phyloP scores from a whole-genome alignment of 352 stramenopile species.

The Phytophthora rubi region DNA sequence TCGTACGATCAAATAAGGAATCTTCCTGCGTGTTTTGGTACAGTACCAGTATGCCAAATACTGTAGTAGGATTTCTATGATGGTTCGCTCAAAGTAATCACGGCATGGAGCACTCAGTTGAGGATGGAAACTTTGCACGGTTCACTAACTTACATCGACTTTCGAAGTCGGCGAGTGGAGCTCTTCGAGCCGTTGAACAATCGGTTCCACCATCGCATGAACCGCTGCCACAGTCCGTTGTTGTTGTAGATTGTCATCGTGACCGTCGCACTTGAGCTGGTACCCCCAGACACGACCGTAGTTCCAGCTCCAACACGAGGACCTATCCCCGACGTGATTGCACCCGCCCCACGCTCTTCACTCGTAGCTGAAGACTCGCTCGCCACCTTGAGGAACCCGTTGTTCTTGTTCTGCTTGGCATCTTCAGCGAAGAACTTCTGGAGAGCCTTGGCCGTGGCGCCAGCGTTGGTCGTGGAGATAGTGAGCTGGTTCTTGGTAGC shows the following conservation, averaged over 20 bases:
- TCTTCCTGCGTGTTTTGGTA: no score
- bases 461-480: slow-evolving; percentile 14
- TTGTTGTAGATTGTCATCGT: slow-evolving; percentile 38
- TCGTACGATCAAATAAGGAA: no score
- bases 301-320: slow-evolving; percentile 12
- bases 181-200: slow-evolving; percentile 17
- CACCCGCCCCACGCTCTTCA: slow-evolving; percentile 15
- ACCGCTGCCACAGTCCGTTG: slow-evolving; percentile 30
- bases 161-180: neutral
- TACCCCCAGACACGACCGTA: slow-evolving; percentile 17
- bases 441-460: slow-evolving; percentile 17
- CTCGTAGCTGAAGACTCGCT: neutral
- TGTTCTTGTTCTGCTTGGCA: slow-evolving; percentile 21
- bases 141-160: neutral
- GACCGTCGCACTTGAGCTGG: slow-evolving; percentile 5
- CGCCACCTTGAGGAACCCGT: slow-evolving; percentile 19
- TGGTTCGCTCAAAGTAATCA: no score
- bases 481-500: slow-evolving; percentile 21
- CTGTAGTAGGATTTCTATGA: no score
- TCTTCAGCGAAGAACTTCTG: slow-evolving; percentile 22
- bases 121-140: neutral
- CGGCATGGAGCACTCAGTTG: neutral
- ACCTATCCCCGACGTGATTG: slow-evolving; percentile 4
- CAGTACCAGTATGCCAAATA: no score
- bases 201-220: slow-evolving; percentile 26